Evolutionary conservation across 306 rosid genomes (phyloP).

Genomic region (Acmispon strigosus): DNA sequence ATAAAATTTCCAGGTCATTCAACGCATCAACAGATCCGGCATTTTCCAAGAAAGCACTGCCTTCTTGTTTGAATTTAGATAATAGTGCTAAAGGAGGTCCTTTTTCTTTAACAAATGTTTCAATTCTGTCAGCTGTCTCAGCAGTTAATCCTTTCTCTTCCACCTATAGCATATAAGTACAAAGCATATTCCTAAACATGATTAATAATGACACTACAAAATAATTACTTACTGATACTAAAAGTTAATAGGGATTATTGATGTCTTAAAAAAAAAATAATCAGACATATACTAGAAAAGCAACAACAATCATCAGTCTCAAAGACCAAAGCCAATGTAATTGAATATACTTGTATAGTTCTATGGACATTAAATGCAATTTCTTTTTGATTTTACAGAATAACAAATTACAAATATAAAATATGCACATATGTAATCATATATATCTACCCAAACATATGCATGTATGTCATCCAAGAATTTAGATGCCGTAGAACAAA

Average conservation of each 20-base stretch:
- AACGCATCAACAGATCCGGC: slow-evolving; percentile 56
- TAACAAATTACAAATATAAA: background rate
- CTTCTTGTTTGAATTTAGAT: slow-evolving; percentile 61
- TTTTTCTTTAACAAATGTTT: slow-evolving; percentile 64
- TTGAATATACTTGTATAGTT: background rate
- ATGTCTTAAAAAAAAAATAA: background rate
- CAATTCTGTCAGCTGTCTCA: slow-evolving; percentile 80
- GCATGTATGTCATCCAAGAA: background rate
- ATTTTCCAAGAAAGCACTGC: slow-evolving; percentile 56
- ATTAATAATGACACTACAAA: background rate
- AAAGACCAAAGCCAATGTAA: background rate
- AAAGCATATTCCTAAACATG: slow-evolving; percentile 10
- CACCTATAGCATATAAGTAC: slow-evolving; percentile 46
- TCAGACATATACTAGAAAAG: background rate
- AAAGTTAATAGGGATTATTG: background rate
- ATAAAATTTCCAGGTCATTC: slow-evolving; percentile 75
- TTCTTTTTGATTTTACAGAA: background rate
- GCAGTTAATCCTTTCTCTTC: slow-evolving; percentile 78
- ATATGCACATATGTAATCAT: background rate
- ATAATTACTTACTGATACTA: background rate
- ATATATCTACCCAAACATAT: background rate
- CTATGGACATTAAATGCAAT: background rate
- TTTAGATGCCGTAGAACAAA: background rate
- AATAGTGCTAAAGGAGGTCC: slow-evolving; percentile 75
- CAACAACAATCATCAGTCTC: background rate